Percentiles rank a stretch among this genome's conserved stretches.
phyloP scores from a whole-genome alignment of 805 yeast species.

The Candida arabinofermentans region DNA sequence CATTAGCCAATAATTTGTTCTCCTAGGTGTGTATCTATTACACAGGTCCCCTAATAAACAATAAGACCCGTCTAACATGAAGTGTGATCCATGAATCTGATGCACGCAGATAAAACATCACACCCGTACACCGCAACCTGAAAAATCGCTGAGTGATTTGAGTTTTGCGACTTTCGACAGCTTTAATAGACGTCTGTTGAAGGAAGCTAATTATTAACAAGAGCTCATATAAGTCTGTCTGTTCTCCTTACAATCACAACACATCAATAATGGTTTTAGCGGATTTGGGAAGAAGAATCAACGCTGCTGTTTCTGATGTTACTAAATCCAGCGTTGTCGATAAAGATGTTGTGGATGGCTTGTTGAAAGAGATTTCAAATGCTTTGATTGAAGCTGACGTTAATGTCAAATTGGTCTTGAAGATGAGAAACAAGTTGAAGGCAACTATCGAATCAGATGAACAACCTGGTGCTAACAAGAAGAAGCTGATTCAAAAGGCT shows the following conservation, averaged over 20 bases:
- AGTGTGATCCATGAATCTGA: no score
- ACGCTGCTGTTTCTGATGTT: constrained; percentile 65
- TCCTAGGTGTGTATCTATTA: no score
- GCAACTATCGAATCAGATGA: constrained; percentile 50
- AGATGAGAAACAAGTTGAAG: constrained; percentile 68
- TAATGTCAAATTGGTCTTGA: constrained; percentile 77
- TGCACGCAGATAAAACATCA: no score
- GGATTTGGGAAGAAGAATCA: constrained; percentile 73
- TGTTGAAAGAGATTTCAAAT: constrained; percentile 84
- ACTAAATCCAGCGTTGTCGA: constrained; percentile 56
- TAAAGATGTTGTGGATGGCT: constrained; percentile 52
- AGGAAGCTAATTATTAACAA: no score
- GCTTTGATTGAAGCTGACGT: constrained; percentile 95
- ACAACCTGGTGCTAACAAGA: constrained; percentile 60
- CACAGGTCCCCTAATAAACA: no score
- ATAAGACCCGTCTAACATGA: no score
- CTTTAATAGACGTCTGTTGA: no score
- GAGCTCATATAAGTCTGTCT: no score
- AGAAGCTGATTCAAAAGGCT: constrained; percentile 80
- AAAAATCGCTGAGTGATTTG: no score
- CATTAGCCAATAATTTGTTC: no score
- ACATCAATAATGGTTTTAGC: constrained; percentile 62
- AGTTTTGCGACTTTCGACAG: no score
- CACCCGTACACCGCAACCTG: no score
- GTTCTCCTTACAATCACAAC: neutral